Evolutionary conservation across 441 rosid species (phyloP), one percentile per base, ranked within the genome.

Genomic region (Gossypium trilobum): DNA sequence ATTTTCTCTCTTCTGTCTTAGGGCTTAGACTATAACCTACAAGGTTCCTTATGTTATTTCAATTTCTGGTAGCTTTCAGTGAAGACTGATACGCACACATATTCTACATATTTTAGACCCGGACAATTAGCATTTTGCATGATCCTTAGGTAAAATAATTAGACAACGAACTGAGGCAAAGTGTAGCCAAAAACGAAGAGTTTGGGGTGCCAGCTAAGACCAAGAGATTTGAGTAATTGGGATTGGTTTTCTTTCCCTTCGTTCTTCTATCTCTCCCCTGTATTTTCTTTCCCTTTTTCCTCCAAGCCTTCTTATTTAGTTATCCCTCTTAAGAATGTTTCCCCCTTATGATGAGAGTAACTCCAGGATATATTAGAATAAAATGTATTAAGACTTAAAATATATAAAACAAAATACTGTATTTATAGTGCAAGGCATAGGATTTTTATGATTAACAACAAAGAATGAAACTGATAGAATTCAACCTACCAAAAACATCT

Each of bases 401-500:
- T 7, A 23, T 2, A 22, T 23, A 46, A 23, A 46, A 23, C 17
- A 66, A 66, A 66, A 13, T 23, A 31, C n/a, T 46, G 36, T 55
- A 66, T 25, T 10, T 42, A 20, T 0, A 42, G 69, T 44, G 50
- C 46, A 33, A 33, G 25, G 20, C n/a, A 8, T 33, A 16, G 20
- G 70, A 66, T 6, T 66, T 46, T 44, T 46, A 66, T 19, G 25
- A 22, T 46, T 48, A 42, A 66, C 11, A 65, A 66, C 70, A 44
- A 13, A 23, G 29, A 44, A 69, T 17, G 19, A 62, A 54, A 72
- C 58, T 54, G 20, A 54, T 25, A 72, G 57, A 50, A 74, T 39
- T 42, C 33, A 72, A 71, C 87, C 84, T 85, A 92, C 99, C 95
- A 95, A 60, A 79, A 95, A 87, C 89, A 89, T 85, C 81, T 87